phyloP scores from a whole-genome alignment of 2,329 filamentous ascomycete species.

The Cladosporium sphaerospermum region DNA sequence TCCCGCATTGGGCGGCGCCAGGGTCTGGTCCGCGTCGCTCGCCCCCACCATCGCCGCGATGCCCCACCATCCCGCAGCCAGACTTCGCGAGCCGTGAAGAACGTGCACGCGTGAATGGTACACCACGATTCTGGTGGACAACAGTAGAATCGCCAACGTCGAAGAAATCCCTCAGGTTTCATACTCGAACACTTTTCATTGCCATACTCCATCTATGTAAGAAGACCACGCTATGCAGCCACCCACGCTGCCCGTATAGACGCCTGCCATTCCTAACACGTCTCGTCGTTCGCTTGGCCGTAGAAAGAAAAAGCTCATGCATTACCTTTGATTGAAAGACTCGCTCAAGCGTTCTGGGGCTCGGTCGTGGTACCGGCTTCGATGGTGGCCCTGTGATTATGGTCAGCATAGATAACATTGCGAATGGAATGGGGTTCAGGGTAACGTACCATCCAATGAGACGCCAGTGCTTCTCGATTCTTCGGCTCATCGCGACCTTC shows the following conservation, averaged over 20 bases:
- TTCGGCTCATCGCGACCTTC: constrained; percentile 91
- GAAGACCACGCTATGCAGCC: constrained; percentile 11
- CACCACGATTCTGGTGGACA: too few species aligned
- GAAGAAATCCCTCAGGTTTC: too few species aligned
- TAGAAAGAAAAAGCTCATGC: constrained; percentile 6
- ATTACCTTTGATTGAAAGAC: constrained; percentile 1
- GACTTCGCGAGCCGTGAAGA: too few species aligned
- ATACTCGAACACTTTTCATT: constrained; percentile 8
- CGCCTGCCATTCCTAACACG: constrained; percentile 10
- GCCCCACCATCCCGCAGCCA: too few species aligned
- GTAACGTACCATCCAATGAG: constrained; percentile 67
- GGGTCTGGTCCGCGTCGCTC: neutral
- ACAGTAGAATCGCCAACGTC: too few species aligned
- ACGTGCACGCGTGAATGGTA: too few species aligned
- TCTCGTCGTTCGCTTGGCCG: constrained; percentile 10
- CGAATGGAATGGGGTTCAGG: neutral
- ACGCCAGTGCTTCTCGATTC: constrained; percentile 99
- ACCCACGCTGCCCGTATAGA: constrained; percentile 7
- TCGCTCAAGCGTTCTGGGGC: constrained; percentile 17
- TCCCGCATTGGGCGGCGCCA: neutral
- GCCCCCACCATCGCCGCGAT: too few species aligned
- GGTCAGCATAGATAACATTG: constrained; percentile 5
- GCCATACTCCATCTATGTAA: constrained; percentile 4
- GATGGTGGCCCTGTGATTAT: constrained; percentile 22
- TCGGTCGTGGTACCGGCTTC: constrained; percentile 27